Conservation (phyloP, 2,329 filamentous ascomycete genomes). For the Zelopaecilomyces penicillatus region DNA sequence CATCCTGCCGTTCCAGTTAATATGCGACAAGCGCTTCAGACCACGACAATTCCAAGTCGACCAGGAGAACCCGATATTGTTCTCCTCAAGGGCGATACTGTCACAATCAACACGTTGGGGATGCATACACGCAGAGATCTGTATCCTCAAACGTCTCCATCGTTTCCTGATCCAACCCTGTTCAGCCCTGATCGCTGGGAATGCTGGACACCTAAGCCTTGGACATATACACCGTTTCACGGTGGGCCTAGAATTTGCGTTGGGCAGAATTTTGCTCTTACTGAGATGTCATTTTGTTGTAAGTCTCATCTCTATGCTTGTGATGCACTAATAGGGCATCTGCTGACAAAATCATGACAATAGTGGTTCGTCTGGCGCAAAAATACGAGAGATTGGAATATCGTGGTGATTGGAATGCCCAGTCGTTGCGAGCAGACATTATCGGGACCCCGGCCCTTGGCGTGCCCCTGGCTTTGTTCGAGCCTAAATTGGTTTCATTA, state of each 20-base stretch:
- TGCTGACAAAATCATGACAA: not conserved
- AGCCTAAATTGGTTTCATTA: constrained; percentile 8
- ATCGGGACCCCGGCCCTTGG: constrained; percentile 33
- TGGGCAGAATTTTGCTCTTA: constrained; percentile 51
- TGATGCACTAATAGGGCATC: no score
- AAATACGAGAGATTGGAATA: constrained; percentile 48
- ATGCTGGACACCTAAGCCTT: constrained; percentile 41
- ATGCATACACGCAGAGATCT: constrained; percentile 43
- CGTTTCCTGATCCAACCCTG: constrained; percentile 26
- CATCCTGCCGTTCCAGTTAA: constrained; percentile 76
- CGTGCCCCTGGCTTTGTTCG: constrained; percentile 28
- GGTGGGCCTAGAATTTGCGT: constrained; percentile 46
- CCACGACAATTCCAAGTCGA: constrained; percentile 10
- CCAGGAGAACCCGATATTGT: constrained; percentile 29
- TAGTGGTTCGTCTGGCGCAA: constrained; percentile 44
- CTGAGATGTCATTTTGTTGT: constrained; percentile 46
- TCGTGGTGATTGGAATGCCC: constrained; percentile 33
- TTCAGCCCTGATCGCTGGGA: constrained; percentile 46
- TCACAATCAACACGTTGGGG: constrained; percentile 41
- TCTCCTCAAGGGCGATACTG: constrained; percentile 35
- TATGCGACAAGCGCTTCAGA: constrained; percentile 39
- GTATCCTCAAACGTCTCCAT: constrained; percentile 35
- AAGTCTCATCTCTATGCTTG: constrained; percentile 14
- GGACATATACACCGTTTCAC: constrained; percentile 48
- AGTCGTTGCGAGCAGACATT: constrained; percentile 32